phyloP scores from a whole-genome alignment of 352 stramenopile genomes.

The Phytopythium vexans region DNA sequence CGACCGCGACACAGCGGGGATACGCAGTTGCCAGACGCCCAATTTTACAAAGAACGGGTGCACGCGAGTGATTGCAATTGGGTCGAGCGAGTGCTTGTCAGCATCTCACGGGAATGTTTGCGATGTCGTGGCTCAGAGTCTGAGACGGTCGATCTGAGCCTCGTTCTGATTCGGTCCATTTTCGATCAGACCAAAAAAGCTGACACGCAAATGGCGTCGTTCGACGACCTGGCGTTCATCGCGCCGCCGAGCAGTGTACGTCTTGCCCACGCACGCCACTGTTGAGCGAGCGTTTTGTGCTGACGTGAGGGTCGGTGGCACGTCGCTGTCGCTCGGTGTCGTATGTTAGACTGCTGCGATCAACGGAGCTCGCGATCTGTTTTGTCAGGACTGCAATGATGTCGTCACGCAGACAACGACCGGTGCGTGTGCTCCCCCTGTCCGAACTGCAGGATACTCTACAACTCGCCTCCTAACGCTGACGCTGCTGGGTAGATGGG shows the following conservation, averaged over 20 bases:
- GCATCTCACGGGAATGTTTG: no score
- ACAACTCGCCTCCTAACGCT: neutral
- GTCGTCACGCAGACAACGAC: slow-evolving; percentile 40
- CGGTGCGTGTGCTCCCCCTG: slow-evolving; percentile 18
- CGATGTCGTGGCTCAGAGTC: no score
- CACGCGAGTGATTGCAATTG: no score
- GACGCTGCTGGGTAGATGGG: slow-evolving; percentile 25
- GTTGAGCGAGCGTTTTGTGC: no score
- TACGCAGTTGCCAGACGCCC: no score
- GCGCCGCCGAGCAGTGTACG: slow-evolving; percentile 12
- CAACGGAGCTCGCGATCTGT: slow-evolving; percentile 18
- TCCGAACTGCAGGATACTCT: no score
- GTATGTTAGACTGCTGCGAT: neutral
- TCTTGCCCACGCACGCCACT: neutral
- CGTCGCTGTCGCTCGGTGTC: neutral
- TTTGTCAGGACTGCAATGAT: slow-evolving; percentile 69
- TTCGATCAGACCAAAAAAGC: neutral
- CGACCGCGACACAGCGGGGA: no score
- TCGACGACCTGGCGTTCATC: slow-evolving; percentile 73
- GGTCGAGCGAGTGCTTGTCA: no score
- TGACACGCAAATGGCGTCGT: slow-evolving; percentile 47
- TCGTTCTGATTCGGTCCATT: neutral
- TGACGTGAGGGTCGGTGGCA: neutral
- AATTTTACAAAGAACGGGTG: no score
- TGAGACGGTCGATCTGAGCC: neutral